These are phyloP conservation scores for Pneumocystis carinii DNA, from an alignment of 1,139 yeast species.

Conservation along the genomic window DNA sequence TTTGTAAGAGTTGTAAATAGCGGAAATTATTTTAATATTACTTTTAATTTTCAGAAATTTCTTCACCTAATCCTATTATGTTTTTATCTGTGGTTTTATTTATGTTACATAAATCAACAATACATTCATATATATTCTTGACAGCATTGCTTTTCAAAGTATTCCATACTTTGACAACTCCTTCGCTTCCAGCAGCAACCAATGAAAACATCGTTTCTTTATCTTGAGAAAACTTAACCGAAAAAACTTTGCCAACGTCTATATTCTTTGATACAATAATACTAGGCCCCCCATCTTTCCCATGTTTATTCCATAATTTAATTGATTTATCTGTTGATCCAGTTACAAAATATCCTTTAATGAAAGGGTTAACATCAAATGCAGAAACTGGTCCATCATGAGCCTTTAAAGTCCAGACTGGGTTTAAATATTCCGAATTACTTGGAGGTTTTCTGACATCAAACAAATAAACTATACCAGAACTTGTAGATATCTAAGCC, in stretches of 20 bases:
- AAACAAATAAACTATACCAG: slow-evolving; percentile 77
- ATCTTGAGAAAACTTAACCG: slow-evolving; percentile 75
- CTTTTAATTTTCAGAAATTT: neutral
- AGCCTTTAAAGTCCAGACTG: slow-evolving; percentile 92
- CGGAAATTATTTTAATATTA: neutral
- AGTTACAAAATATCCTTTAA: slow-evolving; percentile 67
- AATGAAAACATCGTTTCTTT: slow-evolving; percentile 72
- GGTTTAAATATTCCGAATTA: slow-evolving; percentile 30
- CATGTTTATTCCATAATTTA: slow-evolving; percentile 68
- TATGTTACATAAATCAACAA: neutral
- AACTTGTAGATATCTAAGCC: slow-evolving; percentile 51
- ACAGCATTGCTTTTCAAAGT: slow-evolving; percentile 68
- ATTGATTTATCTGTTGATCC: slow-evolving; percentile 78
- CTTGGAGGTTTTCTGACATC: slow-evolving; percentile 45
- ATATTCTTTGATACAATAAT: slow-evolving; percentile 86
- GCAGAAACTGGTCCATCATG: slow-evolving; percentile 76
- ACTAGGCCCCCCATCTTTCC: slow-evolving; percentile 48
- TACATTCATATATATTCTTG: slow-evolving; percentile 33
- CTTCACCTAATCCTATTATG: neutral
- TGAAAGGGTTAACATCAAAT: slow-evolving; percentile 49
- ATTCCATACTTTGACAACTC: slow-evolving; percentile 85
- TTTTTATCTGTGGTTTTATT: neutral
- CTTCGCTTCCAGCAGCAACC: slow-evolving; percentile 76
- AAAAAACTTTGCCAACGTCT: slow-evolving; percentile 85
- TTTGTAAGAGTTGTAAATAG: neutral